Percentiles rank a stretch among this genome's conserved stretches.
These are phyloP conservation scores for Sphaerosporella brunnea DNA, from an alignment of 495 filamentous ascomycete species.

Conservation along the genomic window DNA sequence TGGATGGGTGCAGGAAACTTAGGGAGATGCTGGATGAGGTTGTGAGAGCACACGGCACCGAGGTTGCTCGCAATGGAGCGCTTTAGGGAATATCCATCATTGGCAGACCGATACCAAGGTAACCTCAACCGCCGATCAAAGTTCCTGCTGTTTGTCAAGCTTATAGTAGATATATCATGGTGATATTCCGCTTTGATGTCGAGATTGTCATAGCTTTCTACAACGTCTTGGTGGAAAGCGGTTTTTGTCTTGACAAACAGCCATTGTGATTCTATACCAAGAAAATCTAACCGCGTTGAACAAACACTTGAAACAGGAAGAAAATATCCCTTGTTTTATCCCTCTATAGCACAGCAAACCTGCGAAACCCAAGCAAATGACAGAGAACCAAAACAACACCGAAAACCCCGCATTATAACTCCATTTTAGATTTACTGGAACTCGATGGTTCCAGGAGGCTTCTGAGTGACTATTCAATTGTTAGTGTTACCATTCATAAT, in stretches of 20 bases:
- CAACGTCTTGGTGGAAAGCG: no score
- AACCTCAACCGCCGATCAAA: no score
- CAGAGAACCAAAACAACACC: neutral
- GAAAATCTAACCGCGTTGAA: no score
- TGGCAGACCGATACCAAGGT: neutral
- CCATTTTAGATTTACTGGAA: constrained; percentile 38
- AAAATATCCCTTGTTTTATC: no score
- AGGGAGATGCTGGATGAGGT: constrained; percentile 56
- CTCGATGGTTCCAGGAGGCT: constrained; percentile 66
- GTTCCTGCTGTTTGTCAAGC: no score
- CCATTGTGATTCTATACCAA: no score
- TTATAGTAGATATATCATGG: no score
- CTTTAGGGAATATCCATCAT: constrained; percentile 10
- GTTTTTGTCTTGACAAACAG: no score
- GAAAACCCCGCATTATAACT: neutral
- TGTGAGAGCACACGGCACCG: constrained; percentile 46
- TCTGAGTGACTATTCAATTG: constrained; percentile 49
- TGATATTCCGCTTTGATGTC: no score
- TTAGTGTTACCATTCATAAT: no score
- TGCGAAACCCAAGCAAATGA: neutral
- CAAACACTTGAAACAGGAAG: no score
- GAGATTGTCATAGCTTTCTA: no score
- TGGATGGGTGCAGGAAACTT: constrained; percentile 81
- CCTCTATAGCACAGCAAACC: neutral
- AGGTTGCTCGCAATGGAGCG: constrained; percentile 43